phyloP scores from a whole-genome alignment of 2,329 filamentous ascomycete species.

The Paramyrothecium roridum region DNA sequence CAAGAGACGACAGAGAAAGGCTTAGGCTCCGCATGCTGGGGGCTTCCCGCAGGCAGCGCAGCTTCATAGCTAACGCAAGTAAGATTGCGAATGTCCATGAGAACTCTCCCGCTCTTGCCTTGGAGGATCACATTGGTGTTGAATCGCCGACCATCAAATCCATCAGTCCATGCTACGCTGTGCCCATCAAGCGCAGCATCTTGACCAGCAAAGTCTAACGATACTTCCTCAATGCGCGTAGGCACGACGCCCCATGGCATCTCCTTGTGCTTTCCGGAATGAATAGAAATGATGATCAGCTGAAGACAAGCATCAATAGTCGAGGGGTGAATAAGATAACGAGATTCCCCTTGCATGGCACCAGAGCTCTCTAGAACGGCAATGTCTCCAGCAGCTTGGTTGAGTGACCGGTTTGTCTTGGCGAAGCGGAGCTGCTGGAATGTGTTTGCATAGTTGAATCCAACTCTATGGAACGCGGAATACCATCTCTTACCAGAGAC shows the following conservation, averaged over 20 bases:
- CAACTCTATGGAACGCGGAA: not conserved
- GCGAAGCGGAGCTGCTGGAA: not conserved
- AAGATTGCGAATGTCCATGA: not conserved
- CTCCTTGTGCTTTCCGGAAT: not conserved
- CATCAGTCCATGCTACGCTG: not conserved
- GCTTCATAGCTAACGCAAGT: not conserved
- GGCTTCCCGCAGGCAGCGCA: not conserved
- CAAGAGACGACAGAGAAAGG: not conserved
- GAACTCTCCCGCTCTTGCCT: not conserved
- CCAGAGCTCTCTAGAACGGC: not conserved
- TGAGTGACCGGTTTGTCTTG: not conserved
- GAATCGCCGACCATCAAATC: not conserved
- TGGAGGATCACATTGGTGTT: not conserved
- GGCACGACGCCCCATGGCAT: not conserved
- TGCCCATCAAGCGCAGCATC: not conserved
- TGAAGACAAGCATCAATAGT: not conserved
- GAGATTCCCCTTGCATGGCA: not conserved
- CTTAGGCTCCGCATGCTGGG: not conserved
- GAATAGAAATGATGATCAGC: not conserved
- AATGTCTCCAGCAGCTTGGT: not conserved
- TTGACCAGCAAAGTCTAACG: not conserved
- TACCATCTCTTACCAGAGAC: not conserved
- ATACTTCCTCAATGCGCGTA: not conserved
- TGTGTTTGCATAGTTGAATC: not conserved
- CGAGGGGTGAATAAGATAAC: not conserved